Evolutionary conservation across 176 grass and related monocot species (phyloP).

Genomic region (Carex kokanica): DNA sequence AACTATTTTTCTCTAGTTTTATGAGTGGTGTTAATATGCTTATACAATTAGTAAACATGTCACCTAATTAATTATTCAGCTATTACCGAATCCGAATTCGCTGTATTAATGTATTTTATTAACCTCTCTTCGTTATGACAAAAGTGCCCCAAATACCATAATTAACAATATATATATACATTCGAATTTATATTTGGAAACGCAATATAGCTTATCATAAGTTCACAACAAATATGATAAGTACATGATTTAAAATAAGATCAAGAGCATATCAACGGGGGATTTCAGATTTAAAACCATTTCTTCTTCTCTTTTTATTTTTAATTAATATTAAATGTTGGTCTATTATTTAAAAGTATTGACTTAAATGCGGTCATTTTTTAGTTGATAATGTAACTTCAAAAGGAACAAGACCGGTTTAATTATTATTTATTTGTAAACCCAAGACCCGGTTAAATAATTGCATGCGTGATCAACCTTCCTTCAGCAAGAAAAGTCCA

Average conservation of each 20-base stretch:
- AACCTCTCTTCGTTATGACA: background rate
- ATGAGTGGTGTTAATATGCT: too few species aligned
- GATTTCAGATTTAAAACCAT: background rate
- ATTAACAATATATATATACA: background rate
- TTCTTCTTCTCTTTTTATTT: background rate
- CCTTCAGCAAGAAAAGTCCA: constrained; percentile 21
- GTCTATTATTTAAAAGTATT: background rate
- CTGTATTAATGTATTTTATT: background rate
- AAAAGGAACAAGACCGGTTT: background rate
- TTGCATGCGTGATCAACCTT: constrained; percentile 15
- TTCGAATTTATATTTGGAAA: background rate
- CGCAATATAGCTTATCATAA: background rate
- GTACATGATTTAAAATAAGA: constrained; percentile 8
- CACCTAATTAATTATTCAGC: background rate
- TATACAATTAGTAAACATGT: background rate
- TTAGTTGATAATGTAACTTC: background rate
- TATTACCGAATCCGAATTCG: too few species aligned
- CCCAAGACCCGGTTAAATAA: constrained; percentile 3
- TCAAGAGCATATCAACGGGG: background rate
- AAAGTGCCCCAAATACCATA: background rate
- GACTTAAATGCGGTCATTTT: background rate
- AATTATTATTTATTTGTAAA: background rate
- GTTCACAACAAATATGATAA: background rate
- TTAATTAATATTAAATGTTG: background rate
- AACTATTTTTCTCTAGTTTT: background rate